Evolutionary conservation across 345 rosid species (phyloP).

Genomic region (Leavenworthia alabamica): DNA sequence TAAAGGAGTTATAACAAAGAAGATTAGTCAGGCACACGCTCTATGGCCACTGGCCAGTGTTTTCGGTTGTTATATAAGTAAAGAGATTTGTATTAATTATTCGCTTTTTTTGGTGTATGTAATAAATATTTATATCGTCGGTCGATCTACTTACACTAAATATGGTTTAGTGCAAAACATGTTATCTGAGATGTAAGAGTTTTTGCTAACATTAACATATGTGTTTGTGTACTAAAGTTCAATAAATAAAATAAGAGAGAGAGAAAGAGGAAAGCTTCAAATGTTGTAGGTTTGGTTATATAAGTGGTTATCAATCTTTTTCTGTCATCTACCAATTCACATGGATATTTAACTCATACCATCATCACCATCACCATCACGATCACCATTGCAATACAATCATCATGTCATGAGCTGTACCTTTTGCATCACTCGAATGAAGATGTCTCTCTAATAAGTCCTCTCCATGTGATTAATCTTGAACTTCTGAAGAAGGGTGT

Average conservation of each 20-base stretch:
- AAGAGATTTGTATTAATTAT: background rate
- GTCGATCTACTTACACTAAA: background rate
- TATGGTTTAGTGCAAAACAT: background rate
- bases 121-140: slow-evolving; percentile 23
- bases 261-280: background rate
- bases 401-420: too few species aligned
- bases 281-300: background rate
- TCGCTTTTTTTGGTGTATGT: slow-evolving; percentile 19
- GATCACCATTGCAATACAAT: too few species aligned
- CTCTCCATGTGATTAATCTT: too few species aligned
- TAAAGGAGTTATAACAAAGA: background rate
- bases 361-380: too few species aligned
- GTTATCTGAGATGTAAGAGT: background rate
- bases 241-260: background rate
- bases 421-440: too few species aligned
- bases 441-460: too few species aligned
- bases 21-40: background rate
- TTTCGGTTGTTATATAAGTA: background rate
- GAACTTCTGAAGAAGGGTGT: too few species aligned
- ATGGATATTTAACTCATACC: slow-evolving; percentile 9
- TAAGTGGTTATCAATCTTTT: slow-evolving; percentile 11
- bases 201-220: background rate
- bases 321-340: slow-evolving; percentile 22
- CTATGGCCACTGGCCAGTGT: background rate
- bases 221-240: background rate